Conservation (phyloP, 768 basidiomycete genomes). For the Termitomyces sp. region DNA sequence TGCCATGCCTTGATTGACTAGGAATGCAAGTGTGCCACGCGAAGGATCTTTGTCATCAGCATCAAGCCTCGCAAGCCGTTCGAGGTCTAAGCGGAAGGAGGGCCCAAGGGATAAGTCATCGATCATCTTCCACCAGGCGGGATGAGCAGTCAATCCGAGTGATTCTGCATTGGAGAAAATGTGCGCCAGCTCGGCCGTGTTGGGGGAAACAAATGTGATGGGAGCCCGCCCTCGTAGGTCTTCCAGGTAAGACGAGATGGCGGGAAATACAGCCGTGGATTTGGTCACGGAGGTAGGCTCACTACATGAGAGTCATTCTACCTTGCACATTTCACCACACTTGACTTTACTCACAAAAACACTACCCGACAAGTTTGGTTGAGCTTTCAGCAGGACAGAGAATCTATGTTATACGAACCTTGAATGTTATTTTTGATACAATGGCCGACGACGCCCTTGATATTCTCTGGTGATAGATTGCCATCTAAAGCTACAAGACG, state of each 20-base stretch:
- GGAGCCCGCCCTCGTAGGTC: conserved; percentile 27
- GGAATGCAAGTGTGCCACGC: conserved; percentile 49
- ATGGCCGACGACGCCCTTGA: conserved; percentile 46
- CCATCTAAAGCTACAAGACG: conserved; percentile 68
- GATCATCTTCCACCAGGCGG: conserved; percentile 59
- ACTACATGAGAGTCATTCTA: conserved; percentile 26
- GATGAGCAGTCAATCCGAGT: conserved; percentile 44
- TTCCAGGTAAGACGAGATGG: conserved; percentile 37
- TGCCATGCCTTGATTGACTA: conserved; percentile 63
- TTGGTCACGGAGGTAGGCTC: conserved; percentile 94
- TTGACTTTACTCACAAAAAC: conserved; percentile 56
- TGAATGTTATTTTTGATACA: conserved; percentile 41
- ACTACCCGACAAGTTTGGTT: conserved; percentile 32
- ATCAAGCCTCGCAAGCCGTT: conserved; percentile 44
- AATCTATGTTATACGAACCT: conserved; percentile 37
- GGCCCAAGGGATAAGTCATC: conserved; percentile 62
- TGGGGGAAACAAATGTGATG: conserved; percentile 77
- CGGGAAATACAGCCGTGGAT: conserved; percentile 62
- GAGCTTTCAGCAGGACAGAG: neutral
- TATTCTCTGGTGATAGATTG: conserved; percentile 54
- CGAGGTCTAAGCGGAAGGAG: conserved; percentile 61
- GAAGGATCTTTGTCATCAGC: conserved; percentile 34
- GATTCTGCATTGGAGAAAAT: conserved; percentile 42
- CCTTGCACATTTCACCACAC: neutral
- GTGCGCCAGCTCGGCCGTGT: conserved; percentile 68